Conservation (phyloP, 805 yeast species). For the Wickerhamiella dianesei region DNA sequence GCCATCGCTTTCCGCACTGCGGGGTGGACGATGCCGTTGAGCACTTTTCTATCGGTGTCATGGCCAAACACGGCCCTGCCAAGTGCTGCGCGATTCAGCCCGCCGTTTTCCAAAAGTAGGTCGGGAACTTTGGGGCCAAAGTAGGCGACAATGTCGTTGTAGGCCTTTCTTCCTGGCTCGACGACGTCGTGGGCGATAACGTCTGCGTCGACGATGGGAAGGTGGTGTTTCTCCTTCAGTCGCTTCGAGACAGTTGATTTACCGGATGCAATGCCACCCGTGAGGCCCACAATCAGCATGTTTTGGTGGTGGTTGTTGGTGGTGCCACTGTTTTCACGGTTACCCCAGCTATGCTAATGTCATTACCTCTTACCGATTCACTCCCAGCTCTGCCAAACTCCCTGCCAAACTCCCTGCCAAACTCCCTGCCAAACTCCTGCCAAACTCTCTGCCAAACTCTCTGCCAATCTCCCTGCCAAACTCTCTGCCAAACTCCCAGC, state of each 20-base stretch:
- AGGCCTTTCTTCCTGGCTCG: constrained; percentile 63
- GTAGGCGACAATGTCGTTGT: constrained; percentile 45
- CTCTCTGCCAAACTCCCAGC: too few species aligned
- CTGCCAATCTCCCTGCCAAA: too few species aligned
- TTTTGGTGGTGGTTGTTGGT: background rate
- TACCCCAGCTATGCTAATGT: too few species aligned
- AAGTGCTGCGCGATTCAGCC: constrained; percentile 56
- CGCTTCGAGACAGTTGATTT: constrained; percentile 74
- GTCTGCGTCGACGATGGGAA: constrained; percentile 80
- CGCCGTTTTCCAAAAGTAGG: constrained; percentile 30
- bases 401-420: too few species aligned
- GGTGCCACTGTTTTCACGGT: too few species aligned
- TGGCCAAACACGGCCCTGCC: constrained; percentile 71
- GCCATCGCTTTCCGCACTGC: constrained; percentile 61
- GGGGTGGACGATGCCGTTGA: constrained; percentile 79
- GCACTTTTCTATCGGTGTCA: constrained; percentile 38
- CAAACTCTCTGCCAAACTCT: too few species aligned
- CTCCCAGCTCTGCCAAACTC: too few species aligned
- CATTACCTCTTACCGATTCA: too few species aligned
- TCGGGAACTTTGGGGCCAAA: constrained; percentile 46
- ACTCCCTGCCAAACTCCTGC: too few species aligned
- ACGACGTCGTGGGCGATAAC: constrained; percentile 75
- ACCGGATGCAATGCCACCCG: constrained; percentile 97
- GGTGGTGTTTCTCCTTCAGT: constrained; percentile 36
- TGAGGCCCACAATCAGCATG: constrained; percentile 88